Evolutionary conservation across 371 early-diverging fungal species (phyloP).

Genomic region (Rhizomucor pusillus): DNA sequence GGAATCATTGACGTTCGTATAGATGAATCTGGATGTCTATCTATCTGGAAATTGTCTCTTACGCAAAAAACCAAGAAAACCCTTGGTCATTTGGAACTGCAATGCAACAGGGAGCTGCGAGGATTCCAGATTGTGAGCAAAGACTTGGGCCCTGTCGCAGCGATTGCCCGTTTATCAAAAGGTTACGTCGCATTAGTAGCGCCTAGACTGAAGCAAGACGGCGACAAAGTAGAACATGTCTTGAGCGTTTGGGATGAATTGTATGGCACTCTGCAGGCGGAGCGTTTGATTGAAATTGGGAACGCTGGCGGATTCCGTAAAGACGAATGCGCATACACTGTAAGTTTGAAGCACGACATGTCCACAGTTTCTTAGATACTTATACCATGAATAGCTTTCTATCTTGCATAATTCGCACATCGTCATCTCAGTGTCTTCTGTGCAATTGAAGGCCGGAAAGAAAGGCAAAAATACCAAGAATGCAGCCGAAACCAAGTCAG

Average conservation of each 20-base stretch:
- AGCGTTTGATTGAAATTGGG: slow-evolving; percentile 29
- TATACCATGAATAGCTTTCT: slow-evolving; percentile 20
- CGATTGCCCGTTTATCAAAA: slow-evolving; percentile 41
- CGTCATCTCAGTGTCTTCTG: slow-evolving; percentile 34
- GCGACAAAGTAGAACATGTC: slow-evolving; percentile 41
- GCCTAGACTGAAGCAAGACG: slow-evolving; percentile 27
- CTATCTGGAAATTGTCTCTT: slow-evolving; percentile 32
- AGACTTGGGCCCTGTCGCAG: slow-evolving; percentile 23
- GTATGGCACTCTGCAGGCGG: slow-evolving; percentile 69
- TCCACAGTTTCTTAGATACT: neutral
- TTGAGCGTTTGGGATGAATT: slow-evolving; percentile 71
- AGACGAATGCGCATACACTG: slow-evolving; percentile 29
- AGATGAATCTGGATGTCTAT: slow-evolving; percentile 31
- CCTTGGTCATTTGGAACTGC: slow-evolving; percentile 20
- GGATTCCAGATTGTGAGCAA: slow-evolving; percentile 26
- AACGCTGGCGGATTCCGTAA: slow-evolving; percentile 12
- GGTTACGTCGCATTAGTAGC: slow-evolving; percentile 58
- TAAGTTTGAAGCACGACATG: slow-evolving; percentile 10
- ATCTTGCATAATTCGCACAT: slow-evolving; percentile 40
- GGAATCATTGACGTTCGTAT: neutral
- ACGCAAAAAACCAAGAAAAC: slow-evolving; percentile 36
- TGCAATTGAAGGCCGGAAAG: slow-evolving; percentile 15
- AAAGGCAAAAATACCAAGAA: slow-evolving; percentile 30
- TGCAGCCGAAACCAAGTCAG: slow-evolving; percentile 47
- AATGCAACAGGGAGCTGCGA: slow-evolving; percentile 24